phyloP scores from a whole-genome alignment of 2,329 filamentous ascomycete genomes.

The Geosmithia putterillii region DNA sequence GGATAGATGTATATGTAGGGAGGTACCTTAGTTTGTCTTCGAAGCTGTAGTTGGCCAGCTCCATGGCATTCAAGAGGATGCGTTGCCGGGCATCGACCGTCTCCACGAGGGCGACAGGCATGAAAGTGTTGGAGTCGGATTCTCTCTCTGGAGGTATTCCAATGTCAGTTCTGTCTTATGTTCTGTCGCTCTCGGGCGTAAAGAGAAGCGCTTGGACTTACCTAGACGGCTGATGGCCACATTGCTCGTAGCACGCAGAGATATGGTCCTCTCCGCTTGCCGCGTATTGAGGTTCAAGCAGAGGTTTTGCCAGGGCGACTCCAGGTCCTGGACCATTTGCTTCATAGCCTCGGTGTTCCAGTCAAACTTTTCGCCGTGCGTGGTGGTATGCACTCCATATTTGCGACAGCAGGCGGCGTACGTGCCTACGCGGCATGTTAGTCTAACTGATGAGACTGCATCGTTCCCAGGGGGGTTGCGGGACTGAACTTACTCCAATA shows the following conservation, averaged over 20 bases:
- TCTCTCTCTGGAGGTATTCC: not conserved
- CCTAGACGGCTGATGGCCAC: slow-evolving; percentile 7
- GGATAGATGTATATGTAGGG: no score
- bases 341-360: slow-evolving; percentile 33
- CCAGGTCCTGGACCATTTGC: slow-evolving; percentile 20
- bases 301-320: slow-evolving; percentile 16
- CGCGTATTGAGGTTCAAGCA: not conserved
- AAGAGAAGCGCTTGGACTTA: slow-evolving; percentile 2
- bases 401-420: slow-evolving; percentile 30
- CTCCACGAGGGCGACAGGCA: slow-evolving; percentile 7
- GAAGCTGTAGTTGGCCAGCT: no score
- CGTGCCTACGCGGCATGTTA: slow-evolving; percentile 9
- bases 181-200: not conserved
- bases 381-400: slow-evolving; percentile 22
- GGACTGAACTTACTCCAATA: slow-evolving; percentile 8
- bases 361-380: slow-evolving; percentile 12
- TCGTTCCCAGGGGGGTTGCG: no score
- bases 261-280: not conserved
- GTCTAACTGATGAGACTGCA: not conserved
- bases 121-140: not conserved
- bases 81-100: slow-evolving; percentile 14
- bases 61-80: slow-evolving; percentile 6
- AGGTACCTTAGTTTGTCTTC: no score
- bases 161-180: not conserved
- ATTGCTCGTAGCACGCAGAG: not conserved